A percentile compares a stretch with the other conserved stretches of the same genome.
Evolutionary conservation across 192 early-diverging fungal species (phyloP).

Genomic region (Coemansia sp.): DNA sequence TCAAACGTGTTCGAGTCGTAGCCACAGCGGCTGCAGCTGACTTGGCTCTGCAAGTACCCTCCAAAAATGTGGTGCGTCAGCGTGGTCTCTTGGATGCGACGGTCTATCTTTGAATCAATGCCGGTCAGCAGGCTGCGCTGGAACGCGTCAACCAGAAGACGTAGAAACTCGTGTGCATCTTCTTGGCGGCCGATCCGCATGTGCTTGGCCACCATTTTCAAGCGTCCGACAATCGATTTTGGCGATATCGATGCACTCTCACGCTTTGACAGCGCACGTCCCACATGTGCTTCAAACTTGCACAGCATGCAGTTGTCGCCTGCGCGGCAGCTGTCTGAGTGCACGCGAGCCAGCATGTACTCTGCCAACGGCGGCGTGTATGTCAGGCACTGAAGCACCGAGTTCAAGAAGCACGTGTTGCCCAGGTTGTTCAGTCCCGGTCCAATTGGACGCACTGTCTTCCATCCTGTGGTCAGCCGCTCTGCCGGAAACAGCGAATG

Average conservation of each 20-base stretch:
- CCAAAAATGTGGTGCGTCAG: slow-evolving; percentile 80
- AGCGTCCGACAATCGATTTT: slow-evolving; percentile 61
- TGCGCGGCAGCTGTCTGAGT: slow-evolving; percentile 61
- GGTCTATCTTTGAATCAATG: slow-evolving; percentile 63
- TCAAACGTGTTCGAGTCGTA: slow-evolving; percentile 76
- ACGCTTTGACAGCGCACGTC: slow-evolving; percentile 54
- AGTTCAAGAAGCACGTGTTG: slow-evolving; percentile 82
- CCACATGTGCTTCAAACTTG: slow-evolving; percentile 66
- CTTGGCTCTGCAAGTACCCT: slow-evolving; percentile 75
- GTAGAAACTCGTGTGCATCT: slow-evolving; percentile 87
- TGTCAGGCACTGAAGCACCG: slow-evolving; percentile 73
- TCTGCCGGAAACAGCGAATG: slow-evolving; percentile 62
- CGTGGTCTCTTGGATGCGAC: slow-evolving; percentile 73
- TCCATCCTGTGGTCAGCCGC: slow-evolving; percentile 59
- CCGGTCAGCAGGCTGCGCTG: slow-evolving; percentile 63
- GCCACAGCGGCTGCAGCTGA: slow-evolving; percentile 72
- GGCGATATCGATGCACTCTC: slow-evolving; percentile 59
- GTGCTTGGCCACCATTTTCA: slow-evolving; percentile 72
- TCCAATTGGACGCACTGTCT: slow-evolving; percentile 58
- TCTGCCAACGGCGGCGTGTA: slow-evolving; percentile 74
- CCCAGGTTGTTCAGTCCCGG: slow-evolving; percentile 70
- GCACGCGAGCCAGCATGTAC: slow-evolving; percentile 61
- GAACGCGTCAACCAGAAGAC: slow-evolving; percentile 66
- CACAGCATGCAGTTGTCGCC: slow-evolving; percentile 74
- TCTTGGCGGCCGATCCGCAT: slow-evolving; percentile 81